Percentiles rank a stretch among this genome's conserved stretches.
phyloP scores from a whole-genome alignment of 148 eudicot species.

The Cornus florida region DNA sequence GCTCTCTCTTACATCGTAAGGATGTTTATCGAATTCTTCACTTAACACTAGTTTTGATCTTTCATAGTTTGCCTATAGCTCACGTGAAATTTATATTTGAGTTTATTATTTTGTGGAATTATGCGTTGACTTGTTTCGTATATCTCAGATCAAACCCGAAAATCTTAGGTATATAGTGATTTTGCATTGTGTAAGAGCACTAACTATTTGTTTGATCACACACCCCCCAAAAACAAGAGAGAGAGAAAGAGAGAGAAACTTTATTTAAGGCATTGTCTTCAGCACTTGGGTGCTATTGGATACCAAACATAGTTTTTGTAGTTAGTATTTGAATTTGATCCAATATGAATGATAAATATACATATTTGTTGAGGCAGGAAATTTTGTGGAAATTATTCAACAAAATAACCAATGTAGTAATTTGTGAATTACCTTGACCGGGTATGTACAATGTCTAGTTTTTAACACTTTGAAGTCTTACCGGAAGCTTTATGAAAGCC shows the following conservation, averaged over 20 bases:
- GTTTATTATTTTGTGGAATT: background rate
- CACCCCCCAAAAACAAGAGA: background rate
- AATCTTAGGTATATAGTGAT: background rate
- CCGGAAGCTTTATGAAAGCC: background rate
- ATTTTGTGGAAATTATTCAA: background rate
- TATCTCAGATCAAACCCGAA: conserved; percentile 9
- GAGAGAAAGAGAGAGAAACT: background rate
- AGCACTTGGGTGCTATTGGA: background rate
- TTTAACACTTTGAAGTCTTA: background rate
- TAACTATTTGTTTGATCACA: background rate
- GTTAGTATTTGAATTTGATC: conserved; percentile 1
- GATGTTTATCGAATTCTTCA: conserved; percentile 6
- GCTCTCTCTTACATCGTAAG: conserved; percentile 88
- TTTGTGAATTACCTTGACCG: background rate
- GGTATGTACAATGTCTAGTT: background rate
- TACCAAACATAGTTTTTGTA: background rate
- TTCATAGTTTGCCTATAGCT: background rate
- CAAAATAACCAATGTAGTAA: background rate
- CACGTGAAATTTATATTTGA: background rate
- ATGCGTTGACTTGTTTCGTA: conserved; percentile 10
- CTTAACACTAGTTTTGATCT: conserved; percentile 6
- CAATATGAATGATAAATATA: background rate
- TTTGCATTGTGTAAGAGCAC: conserved; percentile 1
- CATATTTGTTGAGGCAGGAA: background rate
- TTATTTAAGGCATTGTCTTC: background rate